phyloP scores from a whole-genome alignment of 352 stramenopile species.

The Phytophthora pistaciae region DNA sequence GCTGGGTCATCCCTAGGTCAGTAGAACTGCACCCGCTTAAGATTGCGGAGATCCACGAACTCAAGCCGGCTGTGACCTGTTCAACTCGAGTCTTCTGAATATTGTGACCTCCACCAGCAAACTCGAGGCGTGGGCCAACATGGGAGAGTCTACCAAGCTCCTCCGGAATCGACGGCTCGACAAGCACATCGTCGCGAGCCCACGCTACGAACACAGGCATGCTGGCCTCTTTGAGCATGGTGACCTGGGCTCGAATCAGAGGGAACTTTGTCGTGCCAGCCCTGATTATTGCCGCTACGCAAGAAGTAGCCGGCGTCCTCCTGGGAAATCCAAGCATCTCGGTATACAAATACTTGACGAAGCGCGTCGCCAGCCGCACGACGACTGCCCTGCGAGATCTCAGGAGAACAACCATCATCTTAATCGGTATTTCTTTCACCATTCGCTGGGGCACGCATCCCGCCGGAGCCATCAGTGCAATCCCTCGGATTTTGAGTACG shows the following conservation, averaged over 20 bases:
- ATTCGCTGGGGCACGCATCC: conserved; percentile 56
- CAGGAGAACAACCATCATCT: conserved; percentile 28
- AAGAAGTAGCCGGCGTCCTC: conserved; percentile 37
- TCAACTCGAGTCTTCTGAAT: conserved; percentile 69
- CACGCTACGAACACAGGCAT: conserved; percentile 57
- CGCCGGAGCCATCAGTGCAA: conserved; percentile 51
- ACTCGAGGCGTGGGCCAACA: conserved; percentile 49
- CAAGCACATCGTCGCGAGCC: conserved; percentile 52
- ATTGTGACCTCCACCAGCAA: conserved; percentile 61
- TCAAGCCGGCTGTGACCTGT: conserved; percentile 32
- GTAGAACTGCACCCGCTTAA: conserved; percentile 17
- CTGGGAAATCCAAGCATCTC: conserved; percentile 47
- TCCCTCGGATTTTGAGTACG: conserved; percentile 35
- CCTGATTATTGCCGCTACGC: conserved; percentile 51
- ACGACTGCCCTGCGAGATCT: conserved; percentile 35
- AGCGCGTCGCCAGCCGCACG: conserved; percentile 27
- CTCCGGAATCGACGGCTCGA: conserved; percentile 49
- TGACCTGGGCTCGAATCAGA: conserved; percentile 44
- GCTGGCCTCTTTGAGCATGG: conserved; percentile 15
- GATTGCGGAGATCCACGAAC: conserved; percentile 34
- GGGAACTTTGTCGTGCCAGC: conserved; percentile 55
- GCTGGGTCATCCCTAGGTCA: conserved; percentile 27
- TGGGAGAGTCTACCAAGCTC: conserved; percentile 47
- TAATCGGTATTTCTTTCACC: conserved; percentile 43
- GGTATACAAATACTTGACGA: conserved; percentile 51